phyloP scores from a whole-genome alignment of 306 rosid species.

The Fragaria vesca region DNA sequence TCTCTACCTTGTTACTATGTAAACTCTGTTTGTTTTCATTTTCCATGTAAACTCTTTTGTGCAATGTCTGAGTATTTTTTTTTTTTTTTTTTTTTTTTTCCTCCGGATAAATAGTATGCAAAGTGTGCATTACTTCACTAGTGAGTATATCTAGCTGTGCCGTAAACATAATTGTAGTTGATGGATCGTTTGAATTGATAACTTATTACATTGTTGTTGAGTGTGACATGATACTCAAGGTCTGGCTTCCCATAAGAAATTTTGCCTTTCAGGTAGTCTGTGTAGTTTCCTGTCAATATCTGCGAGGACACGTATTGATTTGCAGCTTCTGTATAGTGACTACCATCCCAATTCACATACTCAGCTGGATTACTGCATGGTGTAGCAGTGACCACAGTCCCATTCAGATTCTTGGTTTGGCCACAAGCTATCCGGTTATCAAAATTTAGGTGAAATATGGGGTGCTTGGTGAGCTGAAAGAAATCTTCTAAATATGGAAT shows the following conservation, averaged over 20 bases:
- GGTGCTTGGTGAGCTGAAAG: slow-evolving; percentile 25
- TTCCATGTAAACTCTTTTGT: too few species aligned
- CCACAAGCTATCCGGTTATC: slow-evolving; percentile 37
- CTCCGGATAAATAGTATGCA: neutral
- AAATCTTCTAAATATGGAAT: neutral
- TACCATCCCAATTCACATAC: slow-evolving; percentile 45
- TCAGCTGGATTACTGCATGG: slow-evolving; percentile 31
- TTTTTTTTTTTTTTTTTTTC: neutral
- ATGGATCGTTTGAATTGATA: neutral
- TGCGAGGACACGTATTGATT: slow-evolving; percentile 31
- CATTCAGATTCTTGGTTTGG: slow-evolving; percentile 25
- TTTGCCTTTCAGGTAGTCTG: slow-evolving; percentile 16
- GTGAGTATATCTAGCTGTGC: neutral
- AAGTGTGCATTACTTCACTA: neutral
- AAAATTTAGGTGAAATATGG: slow-evolving; percentile 18
- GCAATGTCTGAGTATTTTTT: neutral
- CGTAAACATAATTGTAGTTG: neutral
- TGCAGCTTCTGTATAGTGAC: slow-evolving; percentile 46
- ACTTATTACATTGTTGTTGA: neutral
- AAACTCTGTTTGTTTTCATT: neutral
- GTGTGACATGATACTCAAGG: neutral
- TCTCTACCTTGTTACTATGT: neutral
- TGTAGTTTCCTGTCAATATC: slow-evolving; percentile 33
- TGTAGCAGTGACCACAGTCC: slow-evolving; percentile 26
- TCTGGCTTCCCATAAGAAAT: neutral